Evolutionary conservation across 306 rosid species (phyloP).

Genomic region (Quercus cerris): DNA sequence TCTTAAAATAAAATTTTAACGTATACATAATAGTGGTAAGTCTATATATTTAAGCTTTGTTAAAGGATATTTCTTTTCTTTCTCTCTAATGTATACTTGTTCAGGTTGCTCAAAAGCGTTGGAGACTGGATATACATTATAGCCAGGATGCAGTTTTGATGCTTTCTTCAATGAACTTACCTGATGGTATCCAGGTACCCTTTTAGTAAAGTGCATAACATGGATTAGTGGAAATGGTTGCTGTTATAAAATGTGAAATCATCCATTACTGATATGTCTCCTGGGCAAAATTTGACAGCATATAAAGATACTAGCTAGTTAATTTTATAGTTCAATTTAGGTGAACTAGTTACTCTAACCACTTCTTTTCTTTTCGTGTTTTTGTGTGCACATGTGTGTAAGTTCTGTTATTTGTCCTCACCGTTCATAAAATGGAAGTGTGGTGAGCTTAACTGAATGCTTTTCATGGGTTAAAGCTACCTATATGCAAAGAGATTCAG

Average conservation of each 20-base stretch:
- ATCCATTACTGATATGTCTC: neutral
- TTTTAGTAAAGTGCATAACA: neutral
- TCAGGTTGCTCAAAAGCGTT: conserved; percentile 87
- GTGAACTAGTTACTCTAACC: neutral
- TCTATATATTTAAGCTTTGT: neutral
- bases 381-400: neutral
- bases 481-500: neutral
- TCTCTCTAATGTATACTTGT: neutral
- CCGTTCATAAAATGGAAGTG: neutral
- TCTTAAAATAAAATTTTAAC: neutral
- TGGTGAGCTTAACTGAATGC: neutral
- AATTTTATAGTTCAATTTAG: neutral
- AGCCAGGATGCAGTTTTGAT: conserved; percentile 79
- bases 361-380: neutral
- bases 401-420: neutral
- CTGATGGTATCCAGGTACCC: conserved; percentile 92
- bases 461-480: neutral
- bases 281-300: neutral
- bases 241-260: neutral
- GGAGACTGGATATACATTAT: conserved; percentile 84
- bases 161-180: conserved; percentile 96
- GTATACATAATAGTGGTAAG: neutral
- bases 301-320: neutral
- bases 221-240: neutral
- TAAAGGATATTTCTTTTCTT: neutral